Percentiles rank a stretch among this genome's conserved stretches.
Conservation (phyloP, 2,329 filamentous ascomycete genomes). For the Fusarium lateritium region DNA sequence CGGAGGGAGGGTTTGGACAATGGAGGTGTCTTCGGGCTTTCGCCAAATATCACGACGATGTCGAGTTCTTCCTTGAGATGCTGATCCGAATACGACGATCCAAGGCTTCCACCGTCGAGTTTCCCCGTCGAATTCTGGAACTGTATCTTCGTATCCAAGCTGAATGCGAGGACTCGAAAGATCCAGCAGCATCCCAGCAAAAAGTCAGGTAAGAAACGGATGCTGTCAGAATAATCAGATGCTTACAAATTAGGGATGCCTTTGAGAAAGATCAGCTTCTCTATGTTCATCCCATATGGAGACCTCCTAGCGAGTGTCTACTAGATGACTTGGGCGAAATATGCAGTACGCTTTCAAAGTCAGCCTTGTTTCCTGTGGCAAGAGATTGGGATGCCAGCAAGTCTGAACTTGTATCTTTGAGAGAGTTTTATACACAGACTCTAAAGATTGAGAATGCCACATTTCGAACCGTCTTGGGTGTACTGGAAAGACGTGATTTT, state of each 20-base stretch:
- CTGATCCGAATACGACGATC: constrained; percentile 32
- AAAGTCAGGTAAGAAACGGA: constrained; percentile 38
- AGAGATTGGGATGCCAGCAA: constrained; percentile 45
- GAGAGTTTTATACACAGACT: constrained; percentile 44
- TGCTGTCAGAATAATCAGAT: neutral
- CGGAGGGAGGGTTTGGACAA: constrained; percentile 35
- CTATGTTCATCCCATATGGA: constrained; percentile 44
- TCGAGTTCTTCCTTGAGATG: constrained; percentile 47
- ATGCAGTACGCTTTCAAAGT: constrained; percentile 44
- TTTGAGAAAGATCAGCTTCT: constrained; percentile 45
- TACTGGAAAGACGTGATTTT: constrained; percentile 40
- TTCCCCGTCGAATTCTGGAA: constrained; percentile 44
- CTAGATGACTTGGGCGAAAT: constrained; percentile 42
- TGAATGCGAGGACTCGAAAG: constrained; percentile 36
- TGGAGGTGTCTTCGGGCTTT: constrained; percentile 43
- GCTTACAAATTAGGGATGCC: constrained; percentile 20
- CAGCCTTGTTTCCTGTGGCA: constrained; percentile 41
- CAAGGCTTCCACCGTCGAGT: constrained; percentile 39
- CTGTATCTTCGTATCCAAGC: constrained; percentile 46
- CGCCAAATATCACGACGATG: constrained; percentile 35
- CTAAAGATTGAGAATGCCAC: constrained; percentile 38
- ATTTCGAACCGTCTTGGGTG: constrained; percentile 30
- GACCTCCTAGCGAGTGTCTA: constrained; percentile 42
- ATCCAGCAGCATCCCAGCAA: constrained; percentile 20
- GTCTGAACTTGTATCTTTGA: constrained; percentile 39